phyloP scores from a whole-genome alignment of 371 early-diverging fungal species.

The Gilbertella persicaria region DNA sequence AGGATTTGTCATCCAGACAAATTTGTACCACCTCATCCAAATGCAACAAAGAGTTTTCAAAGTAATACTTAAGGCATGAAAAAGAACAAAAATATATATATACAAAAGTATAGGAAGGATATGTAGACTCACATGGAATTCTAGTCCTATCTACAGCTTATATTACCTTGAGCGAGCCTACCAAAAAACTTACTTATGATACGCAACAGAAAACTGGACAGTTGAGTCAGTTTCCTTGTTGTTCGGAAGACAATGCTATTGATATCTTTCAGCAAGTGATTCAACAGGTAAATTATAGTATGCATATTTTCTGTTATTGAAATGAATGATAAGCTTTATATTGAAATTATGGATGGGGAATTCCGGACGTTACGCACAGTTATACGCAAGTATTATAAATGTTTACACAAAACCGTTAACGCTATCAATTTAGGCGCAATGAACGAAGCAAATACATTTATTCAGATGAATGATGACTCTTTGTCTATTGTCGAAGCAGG shows the following conservation, averaged over 20 bases:
- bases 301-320: background rate
- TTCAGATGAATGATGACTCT: slow-evolving; percentile 60
- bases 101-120: background rate
- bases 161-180: slow-evolving; percentile 60
- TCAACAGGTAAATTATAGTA: slow-evolving; percentile 58
- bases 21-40: slow-evolving; percentile 29
- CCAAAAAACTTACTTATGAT: slow-evolving; percentile 57
- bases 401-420: background rate
- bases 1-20: slow-evolving; percentile 50
- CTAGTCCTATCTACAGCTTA: slow-evolving; percentile 60
- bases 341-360: slow-evolving; percentile 71
- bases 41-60: slow-evolving; percentile 40
- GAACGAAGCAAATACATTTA: slow-evolving; percentile 49
- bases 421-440: slow-evolving; percentile 32
- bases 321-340: slow-evolving; percentile 36
- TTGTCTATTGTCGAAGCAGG: slow-evolving; percentile 59
- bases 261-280: slow-evolving; percentile 61
- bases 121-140: background rate
- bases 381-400: slow-evolving; percentile 49
- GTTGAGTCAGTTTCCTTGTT: slow-evolving; percentile 25
- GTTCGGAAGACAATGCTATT: slow-evolving; percentile 23
- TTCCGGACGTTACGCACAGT: slow-evolving; percentile 62
- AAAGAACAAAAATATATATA: background rate
- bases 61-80: slow-evolving; percentile 11
- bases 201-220: slow-evolving; percentile 35